Percentiles rank a stretch among this genome's conserved stretches.
phyloP scores from a whole-genome alignment of 1,284 basidiomycete genomes.

The Pascua guehoae region DNA sequence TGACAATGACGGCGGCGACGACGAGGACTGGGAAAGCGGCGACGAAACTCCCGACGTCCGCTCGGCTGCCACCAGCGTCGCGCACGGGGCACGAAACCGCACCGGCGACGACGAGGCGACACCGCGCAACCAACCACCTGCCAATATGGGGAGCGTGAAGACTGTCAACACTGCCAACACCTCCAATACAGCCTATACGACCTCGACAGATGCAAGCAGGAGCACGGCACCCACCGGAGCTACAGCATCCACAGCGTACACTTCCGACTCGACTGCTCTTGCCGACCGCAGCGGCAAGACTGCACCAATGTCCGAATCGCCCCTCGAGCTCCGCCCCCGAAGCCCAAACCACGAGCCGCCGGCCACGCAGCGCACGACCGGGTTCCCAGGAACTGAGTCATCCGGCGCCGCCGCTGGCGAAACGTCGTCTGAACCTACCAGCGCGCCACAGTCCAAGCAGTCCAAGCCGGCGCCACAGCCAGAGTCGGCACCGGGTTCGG shows the following conservation, averaged over 20 bases:
- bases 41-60: constrained; percentile 10
- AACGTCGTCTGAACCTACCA: neutral
- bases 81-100: too few relatives aligned
- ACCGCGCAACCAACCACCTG: too few relatives aligned
- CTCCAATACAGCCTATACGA: too few relatives aligned
- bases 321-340: neutral
- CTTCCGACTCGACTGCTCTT: too few relatives aligned
- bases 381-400: constrained; percentile 8
- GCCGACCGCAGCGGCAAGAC: neutral
- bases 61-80: too few relatives aligned
- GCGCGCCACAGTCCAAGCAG: neutral
- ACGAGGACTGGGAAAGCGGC: constrained; percentile 20
- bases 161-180: too few relatives aligned
- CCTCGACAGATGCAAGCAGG: too few relatives aligned
- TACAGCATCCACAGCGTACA: too few relatives aligned
- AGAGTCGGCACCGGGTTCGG: neutral
- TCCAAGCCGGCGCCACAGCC: neutral
- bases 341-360: constrained; percentile 6
- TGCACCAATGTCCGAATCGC: neutral
- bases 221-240: too few relatives aligned
- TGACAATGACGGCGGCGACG: neutral
- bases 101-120: too few relatives aligned
- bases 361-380: constrained; percentile 8
- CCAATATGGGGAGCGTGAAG: too few relatives aligned
- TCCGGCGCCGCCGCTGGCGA: neutral